phyloP scores from a whole-genome alignment of 139 green algal species.

The Parachlorella kessleri region DNA sequence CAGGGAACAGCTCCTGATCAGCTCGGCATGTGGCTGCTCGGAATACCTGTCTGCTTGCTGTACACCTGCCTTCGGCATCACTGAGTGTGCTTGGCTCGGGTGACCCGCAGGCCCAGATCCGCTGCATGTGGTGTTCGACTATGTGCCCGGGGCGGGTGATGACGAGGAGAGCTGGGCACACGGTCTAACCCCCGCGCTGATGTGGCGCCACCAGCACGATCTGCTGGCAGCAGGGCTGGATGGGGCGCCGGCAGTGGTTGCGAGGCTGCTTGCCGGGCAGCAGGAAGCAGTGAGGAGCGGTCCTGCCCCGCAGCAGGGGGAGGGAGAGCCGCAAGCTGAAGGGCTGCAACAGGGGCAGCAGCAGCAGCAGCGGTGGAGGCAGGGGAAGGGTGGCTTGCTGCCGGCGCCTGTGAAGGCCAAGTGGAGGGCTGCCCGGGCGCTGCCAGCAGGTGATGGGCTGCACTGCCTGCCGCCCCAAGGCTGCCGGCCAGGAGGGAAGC shows the following conservation, averaged over 20 bases:
- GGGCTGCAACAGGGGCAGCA: constrained; percentile 5
- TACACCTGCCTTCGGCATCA: too few relatives aligned
- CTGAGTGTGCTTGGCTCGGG: too few relatives aligned
- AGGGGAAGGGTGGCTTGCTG: not conserved
- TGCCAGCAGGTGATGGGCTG: too few relatives aligned
- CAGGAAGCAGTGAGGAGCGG: not conserved
- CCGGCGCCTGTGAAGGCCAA: too few relatives aligned
- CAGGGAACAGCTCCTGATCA: too few relatives aligned
- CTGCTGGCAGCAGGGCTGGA: constrained; percentile 60
- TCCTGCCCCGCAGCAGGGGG: constrained; percentile 5
- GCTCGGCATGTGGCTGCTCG: too few relatives aligned
- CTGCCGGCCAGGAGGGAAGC: constrained; percentile 10
- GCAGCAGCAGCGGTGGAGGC: not conserved
- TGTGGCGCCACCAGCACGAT: constrained; percentile 66
- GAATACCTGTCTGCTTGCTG: too few relatives aligned
- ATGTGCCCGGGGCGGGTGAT: constrained; percentile 91
- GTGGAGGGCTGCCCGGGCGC: too few relatives aligned
- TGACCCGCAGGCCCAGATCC: not conserved
- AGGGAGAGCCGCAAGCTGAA: too few relatives aligned
- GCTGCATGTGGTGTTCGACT: constrained; percentile 51
- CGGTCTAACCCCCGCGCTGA: constrained; percentile 76
- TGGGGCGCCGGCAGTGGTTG: constrained; percentile 41
- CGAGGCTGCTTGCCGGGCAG: constrained; percentile 48
- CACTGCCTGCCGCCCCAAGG: constrained; percentile 42
- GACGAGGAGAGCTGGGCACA: constrained; percentile 95